These are phyloP conservation scores for Chrysanthemum makinoi DNA, from an alignment of 129 eudicot genomes.

Conservation along the genomic window DNA sequence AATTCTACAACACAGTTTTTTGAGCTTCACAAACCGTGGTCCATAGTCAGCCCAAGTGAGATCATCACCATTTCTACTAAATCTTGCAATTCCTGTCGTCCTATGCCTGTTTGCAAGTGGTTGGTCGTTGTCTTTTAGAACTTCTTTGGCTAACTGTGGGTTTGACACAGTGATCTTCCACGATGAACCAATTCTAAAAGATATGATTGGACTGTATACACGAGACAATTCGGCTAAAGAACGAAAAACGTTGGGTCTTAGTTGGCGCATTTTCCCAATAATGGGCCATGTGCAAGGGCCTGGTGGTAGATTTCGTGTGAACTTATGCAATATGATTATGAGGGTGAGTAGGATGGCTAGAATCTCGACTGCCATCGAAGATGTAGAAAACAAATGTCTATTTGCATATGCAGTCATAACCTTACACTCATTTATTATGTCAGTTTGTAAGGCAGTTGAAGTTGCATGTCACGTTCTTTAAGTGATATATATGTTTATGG, in stretches of 20 bases:
- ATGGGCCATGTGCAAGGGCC: conserved; percentile 5
- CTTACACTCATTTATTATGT: background rate
- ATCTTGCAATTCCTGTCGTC: conserved; percentile 4
- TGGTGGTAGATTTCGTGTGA: conserved; percentile 5
- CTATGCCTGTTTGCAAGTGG: conserved; percentile 12
- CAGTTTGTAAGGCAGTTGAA: background rate
- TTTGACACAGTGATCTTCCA: background rate
- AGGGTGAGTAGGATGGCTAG: conserved; percentile 1
- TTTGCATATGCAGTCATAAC: too few species aligned
- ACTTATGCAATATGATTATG: conserved; percentile 6
- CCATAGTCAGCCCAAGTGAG: conserved; percentile 18
- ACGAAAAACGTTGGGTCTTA: background rate
- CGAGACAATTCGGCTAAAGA: background rate
- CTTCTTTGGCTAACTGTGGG: background rate
- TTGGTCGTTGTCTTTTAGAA: conserved; percentile 6
- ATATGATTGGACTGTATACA: conserved; percentile 5
- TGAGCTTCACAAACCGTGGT: conserved; percentile 1
- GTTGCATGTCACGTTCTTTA: conserved; percentile 4
- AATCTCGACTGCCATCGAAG: background rate
- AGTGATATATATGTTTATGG: conserved; percentile 2
- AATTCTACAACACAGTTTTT: background rate
- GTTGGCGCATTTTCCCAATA: background rate
- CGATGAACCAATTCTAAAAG: background rate
- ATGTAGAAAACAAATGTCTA: too few species aligned
- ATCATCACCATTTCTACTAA: conserved; percentile 15